Conservation (phyloP, 768 basidiomycete species). For the Tulasnella sp. region DNA sequence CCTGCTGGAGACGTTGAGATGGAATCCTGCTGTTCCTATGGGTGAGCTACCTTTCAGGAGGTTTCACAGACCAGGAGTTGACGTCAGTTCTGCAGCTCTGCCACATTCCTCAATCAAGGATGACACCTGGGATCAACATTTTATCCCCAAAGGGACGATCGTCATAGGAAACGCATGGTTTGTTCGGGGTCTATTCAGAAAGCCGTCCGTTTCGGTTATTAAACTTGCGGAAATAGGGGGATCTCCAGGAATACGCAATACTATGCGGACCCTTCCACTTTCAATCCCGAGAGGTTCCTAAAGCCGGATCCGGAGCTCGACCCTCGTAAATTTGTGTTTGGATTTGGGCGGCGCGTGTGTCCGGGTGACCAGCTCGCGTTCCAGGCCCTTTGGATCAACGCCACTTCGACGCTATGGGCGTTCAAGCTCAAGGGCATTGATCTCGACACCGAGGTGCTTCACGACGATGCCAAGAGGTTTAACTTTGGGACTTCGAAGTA, state of each 20-base stretch:
- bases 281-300: slow-evolving; percentile 12
- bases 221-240: neutral
- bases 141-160: neutral
- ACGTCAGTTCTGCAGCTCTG: neutral
- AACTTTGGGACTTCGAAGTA: neutral
- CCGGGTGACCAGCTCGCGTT: neutral
- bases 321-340: neutral
- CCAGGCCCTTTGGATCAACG: neutral
- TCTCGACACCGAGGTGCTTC: neutral
- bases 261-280: neutral
- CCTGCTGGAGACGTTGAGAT: slow-evolving; percentile 17
- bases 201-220: neutral
- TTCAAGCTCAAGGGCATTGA: neutral
- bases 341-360: slow-evolving; percentile 1
- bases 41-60: neutral
- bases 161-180: slow-evolving; percentile 1
- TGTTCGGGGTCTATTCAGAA: neutral
- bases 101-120: neutral
- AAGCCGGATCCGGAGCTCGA: neutral
- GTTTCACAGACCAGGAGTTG: neutral
- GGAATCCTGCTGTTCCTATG: slow-evolving; percentile 12
- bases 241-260: neutral
- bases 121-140: slow-evolving; percentile 10
- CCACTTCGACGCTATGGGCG: neutral
- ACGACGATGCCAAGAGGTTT: neutral